Evolutionary conservation across 2,329 filamentous ascomycete genomes (phyloP).

Genomic region (Lanzia echinophila): DNA sequence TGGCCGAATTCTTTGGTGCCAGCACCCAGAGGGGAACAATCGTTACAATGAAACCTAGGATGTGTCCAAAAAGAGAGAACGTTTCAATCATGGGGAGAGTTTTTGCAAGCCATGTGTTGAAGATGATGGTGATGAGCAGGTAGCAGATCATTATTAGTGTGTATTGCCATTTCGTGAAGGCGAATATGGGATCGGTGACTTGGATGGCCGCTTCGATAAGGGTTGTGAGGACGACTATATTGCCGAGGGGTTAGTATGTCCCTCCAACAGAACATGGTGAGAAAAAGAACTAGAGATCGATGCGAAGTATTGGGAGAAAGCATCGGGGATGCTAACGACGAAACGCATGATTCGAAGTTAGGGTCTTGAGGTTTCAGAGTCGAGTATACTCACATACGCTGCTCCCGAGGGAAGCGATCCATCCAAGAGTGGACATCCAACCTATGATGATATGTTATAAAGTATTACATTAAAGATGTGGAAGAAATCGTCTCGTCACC

Average conservation of each 20-base stretch:
- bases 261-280: no score
- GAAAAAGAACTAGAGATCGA: no score
- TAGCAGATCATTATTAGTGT: conserved; percentile 39
- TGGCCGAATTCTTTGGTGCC: conserved; percentile 23
- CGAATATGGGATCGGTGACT: conserved; percentile 31
- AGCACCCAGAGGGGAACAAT: conserved; percentile 34
- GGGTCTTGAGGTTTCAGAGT: no score
- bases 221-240: conserved; percentile 38
- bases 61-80: conserved; percentile 38
- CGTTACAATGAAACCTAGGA: conserved; percentile 38
- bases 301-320: no score
- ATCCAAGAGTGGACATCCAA: conserved; percentile 41
- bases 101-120: conserved; percentile 39
- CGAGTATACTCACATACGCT: no score
- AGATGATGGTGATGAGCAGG: conserved; percentile 34
- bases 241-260: no score
- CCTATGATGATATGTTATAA: conserved; percentile 25
- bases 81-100: conserved; percentile 38
- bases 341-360: no score
- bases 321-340: no score
- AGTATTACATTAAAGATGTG: not conserved
- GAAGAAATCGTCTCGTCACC: conserved; percentile 26
- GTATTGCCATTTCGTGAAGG: conserved; percentile 36
- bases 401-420: conserved; percentile 38
- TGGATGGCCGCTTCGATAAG: conserved; percentile 38